These are phyloP conservation scores for Tripterygium wilfordii DNA, from an alignment of 177 flowering plant species.

Conservation along the genomic window DNA sequence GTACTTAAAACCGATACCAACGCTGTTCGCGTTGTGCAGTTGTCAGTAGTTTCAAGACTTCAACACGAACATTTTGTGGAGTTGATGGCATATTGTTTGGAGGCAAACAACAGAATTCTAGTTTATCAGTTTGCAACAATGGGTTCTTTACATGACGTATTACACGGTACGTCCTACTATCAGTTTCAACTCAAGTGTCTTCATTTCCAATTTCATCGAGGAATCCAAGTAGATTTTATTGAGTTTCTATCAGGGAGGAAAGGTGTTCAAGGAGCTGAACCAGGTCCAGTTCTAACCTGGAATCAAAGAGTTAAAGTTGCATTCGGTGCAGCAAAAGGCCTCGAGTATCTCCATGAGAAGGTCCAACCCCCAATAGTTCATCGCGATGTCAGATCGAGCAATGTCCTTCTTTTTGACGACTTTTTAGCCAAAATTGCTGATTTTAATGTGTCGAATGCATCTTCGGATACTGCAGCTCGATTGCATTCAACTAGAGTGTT, in stretches of 20 bases:
- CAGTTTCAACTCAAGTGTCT: not conserved
- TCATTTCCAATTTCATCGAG: not conserved
- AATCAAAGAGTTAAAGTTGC: slow-evolving; percentile 72
- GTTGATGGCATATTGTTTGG: slow-evolving; percentile 70
- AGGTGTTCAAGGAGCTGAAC: slow-evolving; percentile 86
- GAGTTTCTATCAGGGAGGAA: slow-evolving; percentile 87
- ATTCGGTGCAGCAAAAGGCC: slow-evolving; percentile 72
- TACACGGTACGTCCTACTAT: slow-evolving; percentile 51
- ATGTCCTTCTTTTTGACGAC: slow-evolving; percentile 69
- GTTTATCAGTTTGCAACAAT: slow-evolving; percentile 57
- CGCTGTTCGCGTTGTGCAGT: slow-evolving; percentile 40
- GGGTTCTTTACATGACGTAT: slow-evolving; percentile 77
- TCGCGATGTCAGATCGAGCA: slow-evolving; percentile 83
- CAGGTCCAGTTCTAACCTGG: slow-evolving; percentile 76
- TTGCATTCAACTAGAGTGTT: slow-evolving; percentile 78
- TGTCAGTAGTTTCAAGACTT: slow-evolving; percentile 63
- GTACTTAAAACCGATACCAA: no score
- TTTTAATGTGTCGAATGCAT: slow-evolving; percentile 60
- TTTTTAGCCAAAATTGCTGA: slow-evolving; percentile 59
- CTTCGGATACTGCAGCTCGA: slow-evolving; percentile 73
- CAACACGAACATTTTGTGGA: slow-evolving; percentile 64
- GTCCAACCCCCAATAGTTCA: slow-evolving; percentile 70
- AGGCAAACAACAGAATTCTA: slow-evolving; percentile 53
- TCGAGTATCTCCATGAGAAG: slow-evolving; percentile 75
- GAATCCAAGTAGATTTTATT: not conserved